phyloP scores from a whole-genome alignment of 108 stramenopile species.

The Nannochloropsis oceanica region DNA sequence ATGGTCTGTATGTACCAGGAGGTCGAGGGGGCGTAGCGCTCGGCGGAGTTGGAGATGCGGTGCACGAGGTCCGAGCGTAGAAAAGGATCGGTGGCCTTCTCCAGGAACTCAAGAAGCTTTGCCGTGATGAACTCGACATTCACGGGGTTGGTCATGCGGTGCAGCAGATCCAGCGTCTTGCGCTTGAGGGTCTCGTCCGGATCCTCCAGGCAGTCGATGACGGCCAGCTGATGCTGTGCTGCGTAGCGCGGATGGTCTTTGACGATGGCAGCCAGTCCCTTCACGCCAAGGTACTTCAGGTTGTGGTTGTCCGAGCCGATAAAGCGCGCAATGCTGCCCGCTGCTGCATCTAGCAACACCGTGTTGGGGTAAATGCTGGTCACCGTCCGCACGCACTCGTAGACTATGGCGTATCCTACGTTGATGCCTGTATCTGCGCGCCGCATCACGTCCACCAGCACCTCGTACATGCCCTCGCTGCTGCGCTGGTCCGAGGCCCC shows the following conservation, averaged over 20 bases:
- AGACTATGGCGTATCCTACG: constrained; percentile 93
- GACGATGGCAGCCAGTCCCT: constrained; percentile 85
- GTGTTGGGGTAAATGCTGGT: constrained; percentile 93
- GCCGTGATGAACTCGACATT: constrained; percentile 94
- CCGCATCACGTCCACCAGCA: constrained; percentile 74
- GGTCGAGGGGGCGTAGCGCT: constrained; percentile 91
- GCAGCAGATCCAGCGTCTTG: constrained; percentile 88
- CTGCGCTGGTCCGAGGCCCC: constrained; percentile 43
- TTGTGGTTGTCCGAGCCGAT: constrained; percentile 75
- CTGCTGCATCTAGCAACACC: constrained; percentile 82
- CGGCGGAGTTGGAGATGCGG: constrained; percentile 80
- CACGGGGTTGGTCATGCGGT: constrained; percentile 93
- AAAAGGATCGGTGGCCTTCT: constrained; percentile 67
- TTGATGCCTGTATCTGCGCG: constrained; percentile 96
- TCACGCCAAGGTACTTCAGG: constrained; percentile 90
- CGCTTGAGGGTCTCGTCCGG: constrained; percentile 92
- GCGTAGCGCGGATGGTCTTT: constrained; percentile 89
- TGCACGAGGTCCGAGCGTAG: constrained; percentile 54
- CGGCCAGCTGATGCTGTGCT: constrained; percentile 89
- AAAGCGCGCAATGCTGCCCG: constrained; percentile 74
- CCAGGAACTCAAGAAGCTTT: constrained; percentile 67
- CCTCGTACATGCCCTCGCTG: constrained; percentile 88
- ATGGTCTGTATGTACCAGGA: constrained; percentile 72
- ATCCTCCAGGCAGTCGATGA: constrained; percentile 98
- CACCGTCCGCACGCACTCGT: constrained; percentile 87